These are phyloP conservation scores for Boletus rufocinnamomeus DNA, from an alignment of 768 basidiomycete species.

Conservation along the genomic window DNA sequence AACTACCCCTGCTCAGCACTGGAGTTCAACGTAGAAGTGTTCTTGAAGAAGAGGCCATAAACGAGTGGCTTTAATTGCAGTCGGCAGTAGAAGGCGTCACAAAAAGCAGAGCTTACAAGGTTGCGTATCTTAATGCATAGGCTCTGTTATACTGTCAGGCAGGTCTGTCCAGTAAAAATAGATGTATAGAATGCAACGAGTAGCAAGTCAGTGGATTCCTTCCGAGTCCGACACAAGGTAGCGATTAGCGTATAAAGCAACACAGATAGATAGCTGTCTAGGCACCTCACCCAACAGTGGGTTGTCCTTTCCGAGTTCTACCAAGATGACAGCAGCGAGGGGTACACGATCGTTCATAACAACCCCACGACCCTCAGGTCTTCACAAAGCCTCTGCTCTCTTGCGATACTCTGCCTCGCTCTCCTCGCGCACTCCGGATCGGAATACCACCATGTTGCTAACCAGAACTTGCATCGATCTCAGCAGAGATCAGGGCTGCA, in stretches of 20 bases:
- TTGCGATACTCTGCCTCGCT: constrained; percentile 47
- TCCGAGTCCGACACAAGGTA: constrained; percentile 2
- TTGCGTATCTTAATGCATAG: constrained; percentile 6
- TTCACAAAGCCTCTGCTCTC: constrained; percentile 57
- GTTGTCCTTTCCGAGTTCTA: constrained; percentile 1
- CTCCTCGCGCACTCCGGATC: constrained; percentile 46
- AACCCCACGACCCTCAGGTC: constrained; percentile 68
- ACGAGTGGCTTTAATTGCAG: neutral
- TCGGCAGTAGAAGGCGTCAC: constrained; percentile 2
- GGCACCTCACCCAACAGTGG: neutral
- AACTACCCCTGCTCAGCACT: constrained; percentile 92
- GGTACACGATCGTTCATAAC: constrained; percentile 39
- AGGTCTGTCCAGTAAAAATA: neutral
- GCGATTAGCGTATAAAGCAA: constrained; percentile 27
- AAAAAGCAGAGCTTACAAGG: constrained; percentile 1
- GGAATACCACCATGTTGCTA: constrained; percentile 39
- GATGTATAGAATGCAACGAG: constrained; percentile 14
- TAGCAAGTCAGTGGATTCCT: constrained; percentile 10
- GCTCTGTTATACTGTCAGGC: neutral
- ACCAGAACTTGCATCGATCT: constrained; percentile 32
- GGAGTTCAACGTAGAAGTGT: constrained; percentile 94
- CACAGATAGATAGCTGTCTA: constrained; percentile 7
- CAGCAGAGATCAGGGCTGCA: constrained; percentile 13
- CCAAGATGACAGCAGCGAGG: constrained; percentile 2
- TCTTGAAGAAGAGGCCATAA: constrained; percentile 61